Percentiles rank a stretch among this genome's conserved stretches.
Conservation (phyloP, 2,329 filamentous ascomycete species). For the Ascomycota sp. region DNA sequence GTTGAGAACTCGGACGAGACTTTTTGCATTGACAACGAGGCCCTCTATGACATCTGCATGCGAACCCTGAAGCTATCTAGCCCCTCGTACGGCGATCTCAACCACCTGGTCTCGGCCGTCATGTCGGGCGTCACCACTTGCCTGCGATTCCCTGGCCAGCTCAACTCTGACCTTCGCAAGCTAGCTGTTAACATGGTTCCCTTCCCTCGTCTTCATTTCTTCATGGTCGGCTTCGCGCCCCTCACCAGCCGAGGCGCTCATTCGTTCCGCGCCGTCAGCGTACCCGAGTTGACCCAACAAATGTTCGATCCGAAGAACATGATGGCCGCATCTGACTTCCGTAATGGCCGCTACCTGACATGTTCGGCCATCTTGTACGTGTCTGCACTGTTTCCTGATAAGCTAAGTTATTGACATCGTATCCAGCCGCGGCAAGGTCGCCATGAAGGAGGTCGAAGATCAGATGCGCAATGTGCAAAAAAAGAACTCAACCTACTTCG, state of each 20-base stretch:
- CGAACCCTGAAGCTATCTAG: constrained; percentile 96
- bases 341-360: constrained; percentile 97
- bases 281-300: constrained; percentile 97
- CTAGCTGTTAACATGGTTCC: constrained; percentile 99
- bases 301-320: constrained; percentile 99
- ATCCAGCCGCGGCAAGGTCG: constrained; percentile 81
- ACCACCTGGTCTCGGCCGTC: constrained; percentile 97
- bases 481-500: constrained; percentile 99
- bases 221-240: constrained; percentile 99
- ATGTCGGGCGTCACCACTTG: constrained; percentile 99
- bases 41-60: constrained; percentile 99
- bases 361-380: constrained; percentile 94
- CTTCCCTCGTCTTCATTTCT: constrained; percentile 99
- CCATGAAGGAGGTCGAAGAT: constrained; percentile 99
- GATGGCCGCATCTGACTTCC: constrained; percentile 99
- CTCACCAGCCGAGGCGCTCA: constrained; percentile 70
- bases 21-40: constrained; percentile 99
- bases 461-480: constrained; percentile 99
- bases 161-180: constrained; percentile 99
- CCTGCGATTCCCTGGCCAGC: constrained; percentile 96
- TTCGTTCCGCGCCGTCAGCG: constrained; percentile 93
- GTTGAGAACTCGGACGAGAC: constrained; percentile 99
- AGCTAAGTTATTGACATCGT: constrained; percentile 2
- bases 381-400: neutral
- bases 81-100: constrained; percentile 96